phyloP scores from a whole-genome alignment of 495 filamentous ascomycete genomes.

The Acidomyces sp. region DNA sequence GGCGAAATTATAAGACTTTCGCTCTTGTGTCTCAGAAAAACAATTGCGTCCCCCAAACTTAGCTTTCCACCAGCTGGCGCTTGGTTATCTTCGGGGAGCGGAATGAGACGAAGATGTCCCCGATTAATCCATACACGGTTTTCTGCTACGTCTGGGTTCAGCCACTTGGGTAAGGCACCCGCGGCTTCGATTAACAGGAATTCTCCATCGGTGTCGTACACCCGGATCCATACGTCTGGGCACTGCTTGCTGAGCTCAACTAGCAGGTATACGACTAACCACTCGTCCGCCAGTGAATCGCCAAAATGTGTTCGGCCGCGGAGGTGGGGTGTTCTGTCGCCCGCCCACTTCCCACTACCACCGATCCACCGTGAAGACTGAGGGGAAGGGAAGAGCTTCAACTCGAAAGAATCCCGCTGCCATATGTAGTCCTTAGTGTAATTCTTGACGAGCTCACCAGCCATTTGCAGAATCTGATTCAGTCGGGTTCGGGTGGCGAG shows the following conservation, averaged over 20 bases:
- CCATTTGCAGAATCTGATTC: slow-evolving; percentile 55
- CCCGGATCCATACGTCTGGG: slow-evolving; percentile 63
- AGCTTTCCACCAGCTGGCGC: slow-evolving; percentile 38
- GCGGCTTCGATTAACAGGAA: slow-evolving; percentile 93
- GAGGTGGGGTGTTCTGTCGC: slow-evolving; percentile 7
- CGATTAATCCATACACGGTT: slow-evolving; percentile 56
- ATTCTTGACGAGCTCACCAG: slow-evolving; percentile 45
- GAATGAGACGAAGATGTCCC: slow-evolving; percentile 62
- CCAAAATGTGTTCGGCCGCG: slow-evolving; percentile 48
- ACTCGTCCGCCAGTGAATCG: slow-evolving; percentile 92
- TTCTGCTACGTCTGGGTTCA: slow-evolving; percentile 80
- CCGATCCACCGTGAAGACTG: too few relatives aligned
- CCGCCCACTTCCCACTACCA: not conserved
- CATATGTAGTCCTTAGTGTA: slow-evolving; percentile 79
- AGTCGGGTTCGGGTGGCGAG: slow-evolving; percentile 46
- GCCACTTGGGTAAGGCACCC: slow-evolving; percentile 71
- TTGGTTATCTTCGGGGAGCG: slow-evolving; percentile 28
- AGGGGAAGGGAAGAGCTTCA: slow-evolving; percentile 35
- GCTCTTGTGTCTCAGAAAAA: slow-evolving; percentile 41
- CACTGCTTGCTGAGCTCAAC: slow-evolving; percentile 63
- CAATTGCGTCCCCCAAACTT: slow-evolving; percentile 45
- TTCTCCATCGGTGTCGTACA: slow-evolving; percentile 81
- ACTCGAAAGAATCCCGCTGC: slow-evolving; percentile 68
- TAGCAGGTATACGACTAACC: slow-evolving; percentile 88
- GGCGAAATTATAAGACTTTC: slow-evolving; percentile 47